phyloP scores from a whole-genome alignment of 108 stramenopile genomes.

The Nitzschia putrida region DNA sequence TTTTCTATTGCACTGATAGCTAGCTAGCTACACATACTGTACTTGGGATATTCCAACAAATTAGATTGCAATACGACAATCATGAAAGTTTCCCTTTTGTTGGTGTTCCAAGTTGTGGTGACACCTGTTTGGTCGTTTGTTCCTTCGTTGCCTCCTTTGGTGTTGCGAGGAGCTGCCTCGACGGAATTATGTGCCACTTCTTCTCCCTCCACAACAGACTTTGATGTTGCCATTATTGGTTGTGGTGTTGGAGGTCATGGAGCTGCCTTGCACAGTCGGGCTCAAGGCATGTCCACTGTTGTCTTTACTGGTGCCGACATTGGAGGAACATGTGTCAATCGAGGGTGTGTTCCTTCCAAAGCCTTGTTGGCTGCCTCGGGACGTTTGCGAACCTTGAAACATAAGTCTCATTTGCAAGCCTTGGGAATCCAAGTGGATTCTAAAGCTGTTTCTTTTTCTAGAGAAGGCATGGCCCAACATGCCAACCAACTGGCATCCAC shows the following conservation, averaged over 20 bases:
- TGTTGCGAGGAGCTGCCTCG: too few species aligned
- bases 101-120: too few species aligned
- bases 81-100: too few species aligned
- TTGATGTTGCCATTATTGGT: slow-evolving; percentile 91
- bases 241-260: slow-evolving; percentile 99
- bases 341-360: slow-evolving; percentile 98
- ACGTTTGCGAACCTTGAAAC: slow-evolving; percentile 92
- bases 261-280: slow-evolving; percentile 94
- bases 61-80: too few species aligned
- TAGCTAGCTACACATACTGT: too few species aligned
- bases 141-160: too few species aligned
- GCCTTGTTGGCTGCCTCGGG: slow-evolving; percentile 96
- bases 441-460: slow-evolving; percentile 71
- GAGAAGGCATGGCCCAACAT: slow-evolving; percentile 91
- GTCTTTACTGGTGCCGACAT: slow-evolving; percentile 94
- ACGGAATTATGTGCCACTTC: too few species aligned
- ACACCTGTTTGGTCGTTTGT: too few species aligned
- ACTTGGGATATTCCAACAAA: too few species aligned
- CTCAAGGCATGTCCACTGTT: slow-evolving; percentile 89
- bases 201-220: slow-evolving; percentile 40
- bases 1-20: too few species aligned
- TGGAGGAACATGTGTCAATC: slow-evolving; percentile 97
- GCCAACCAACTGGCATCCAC: slow-evolving; percentile 92
- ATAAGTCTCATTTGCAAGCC: slow-evolving; percentile 63
- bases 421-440: slow-evolving; percentile 78